These are phyloP conservation scores for Lactifluus subvellereus DNA, from an alignment of 768 basidiomycete genomes.

Conservation along the genomic window DNA sequence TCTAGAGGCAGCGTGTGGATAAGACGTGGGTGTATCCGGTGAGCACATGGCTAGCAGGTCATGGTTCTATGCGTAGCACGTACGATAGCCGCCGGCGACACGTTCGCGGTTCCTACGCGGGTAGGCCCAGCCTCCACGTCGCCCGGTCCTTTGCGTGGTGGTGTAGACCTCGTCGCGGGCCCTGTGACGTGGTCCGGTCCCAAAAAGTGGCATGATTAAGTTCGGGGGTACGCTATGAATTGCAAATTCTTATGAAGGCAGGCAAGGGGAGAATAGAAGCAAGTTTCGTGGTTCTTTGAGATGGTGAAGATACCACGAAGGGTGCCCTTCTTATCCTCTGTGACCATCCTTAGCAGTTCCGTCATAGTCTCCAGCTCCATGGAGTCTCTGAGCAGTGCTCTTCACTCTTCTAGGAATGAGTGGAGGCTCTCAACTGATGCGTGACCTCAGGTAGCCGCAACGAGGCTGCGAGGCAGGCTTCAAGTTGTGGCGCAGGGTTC, in stretches of 20 bases:
- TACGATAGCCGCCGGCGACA: slow-evolving; percentile 46
- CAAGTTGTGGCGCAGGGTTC: not conserved
- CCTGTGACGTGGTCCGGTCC: slow-evolving; percentile 2
- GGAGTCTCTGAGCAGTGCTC: not conserved
- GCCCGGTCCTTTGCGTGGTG: not conserved
- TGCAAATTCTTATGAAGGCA: not conserved
- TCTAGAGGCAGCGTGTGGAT: slow-evolving; percentile 27
- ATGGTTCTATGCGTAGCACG: slow-evolving; percentile 20
- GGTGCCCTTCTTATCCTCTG: not conserved
- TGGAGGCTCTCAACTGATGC: not conserved
- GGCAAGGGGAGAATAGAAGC: not conserved
- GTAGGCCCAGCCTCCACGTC: slow-evolving; percentile 19
- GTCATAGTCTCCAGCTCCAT: not conserved
- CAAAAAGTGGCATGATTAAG: slow-evolving; percentile 14
- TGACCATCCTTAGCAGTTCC: not conserved
- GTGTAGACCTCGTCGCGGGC: not conserved
- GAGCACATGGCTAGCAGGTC: not conserved
- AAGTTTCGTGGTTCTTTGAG: not conserved
- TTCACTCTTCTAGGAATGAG: not conserved
- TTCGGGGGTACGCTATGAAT: not conserved
- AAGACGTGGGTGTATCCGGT: not conserved
- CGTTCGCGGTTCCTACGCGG: slow-evolving; percentile 36
- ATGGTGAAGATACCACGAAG: not conserved
- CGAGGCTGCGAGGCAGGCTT: not conserved
- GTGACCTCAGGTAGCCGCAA: not conserved